A percentile compares a stretch with the other conserved stretches of the same genome.
These are phyloP conservation scores for Penicillium silybi DNA, from an alignment of 495 filamentous ascomycete species.

Conservation along the genomic window DNA sequence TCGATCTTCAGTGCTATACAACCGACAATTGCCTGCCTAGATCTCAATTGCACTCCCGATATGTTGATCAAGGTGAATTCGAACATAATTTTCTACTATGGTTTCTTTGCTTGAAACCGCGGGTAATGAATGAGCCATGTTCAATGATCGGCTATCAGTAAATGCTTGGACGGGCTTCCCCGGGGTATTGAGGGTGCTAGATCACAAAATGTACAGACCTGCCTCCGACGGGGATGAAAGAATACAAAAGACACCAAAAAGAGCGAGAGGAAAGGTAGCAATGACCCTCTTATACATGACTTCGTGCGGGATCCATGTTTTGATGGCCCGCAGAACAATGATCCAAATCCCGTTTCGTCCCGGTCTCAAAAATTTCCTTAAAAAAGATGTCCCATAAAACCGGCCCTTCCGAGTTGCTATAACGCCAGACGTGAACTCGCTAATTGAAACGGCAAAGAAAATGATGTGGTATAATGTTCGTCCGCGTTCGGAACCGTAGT, in stretches of 20 bases:
- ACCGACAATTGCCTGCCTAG: neutral
- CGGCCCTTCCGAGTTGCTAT: conserved; percentile 10
- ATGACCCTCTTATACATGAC: conserved; percentile 12
- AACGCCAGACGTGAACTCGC: conserved; percentile 29
- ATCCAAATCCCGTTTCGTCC: conserved; percentile 1
- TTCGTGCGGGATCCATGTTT: conserved; percentile 9
- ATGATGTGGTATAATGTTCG: neutral
- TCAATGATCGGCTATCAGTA: neutral
- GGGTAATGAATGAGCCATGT: neutral
- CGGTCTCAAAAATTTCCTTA: neutral
- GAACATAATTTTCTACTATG: no score
- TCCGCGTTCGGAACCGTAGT: conserved; percentile 1
- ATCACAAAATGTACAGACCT: conserved; percentile 22
- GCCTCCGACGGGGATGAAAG: conserved; percentile 12
- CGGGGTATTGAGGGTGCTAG: conserved; percentile 12
- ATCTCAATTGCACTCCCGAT: neutral
- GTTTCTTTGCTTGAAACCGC: neutral
- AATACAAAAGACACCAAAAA: neutral
- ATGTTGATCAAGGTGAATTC: no score
- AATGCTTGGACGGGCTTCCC: conserved; percentile 4
- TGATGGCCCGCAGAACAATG: neutral
- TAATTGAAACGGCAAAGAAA: conserved; percentile 22
- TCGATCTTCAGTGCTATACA: neutral
- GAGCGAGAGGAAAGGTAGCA: conserved; percentile 5
- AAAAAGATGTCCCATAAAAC: conserved; percentile 8